Evolutionary conservation across 345 rosid species (phyloP).

Genomic region (Citrus sp.): DNA sequence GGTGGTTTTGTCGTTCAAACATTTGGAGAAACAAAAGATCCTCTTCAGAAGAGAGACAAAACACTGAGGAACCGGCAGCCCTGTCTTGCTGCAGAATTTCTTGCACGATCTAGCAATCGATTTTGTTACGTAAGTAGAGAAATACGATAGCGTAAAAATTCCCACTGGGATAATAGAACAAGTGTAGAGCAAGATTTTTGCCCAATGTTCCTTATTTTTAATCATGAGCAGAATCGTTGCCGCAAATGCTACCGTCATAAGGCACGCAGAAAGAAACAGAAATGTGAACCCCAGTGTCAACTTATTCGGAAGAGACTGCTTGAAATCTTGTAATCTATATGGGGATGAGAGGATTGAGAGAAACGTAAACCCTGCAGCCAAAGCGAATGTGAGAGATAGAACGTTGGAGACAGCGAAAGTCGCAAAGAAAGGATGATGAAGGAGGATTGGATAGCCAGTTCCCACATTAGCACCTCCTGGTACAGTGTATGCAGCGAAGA

Average conservation of each 20-base stretch:
- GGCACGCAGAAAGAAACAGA: constrained; percentile 6
- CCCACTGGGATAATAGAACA: not conserved
- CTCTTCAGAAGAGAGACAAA: not conserved
- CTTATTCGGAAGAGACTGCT: constrained; percentile 3
- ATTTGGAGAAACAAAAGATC: not conserved
- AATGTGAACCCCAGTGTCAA: not conserved
- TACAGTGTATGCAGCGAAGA: constrained; percentile 22
- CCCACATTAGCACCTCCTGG: constrained; percentile 20
- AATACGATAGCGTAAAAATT: not conserved
- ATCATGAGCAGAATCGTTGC: not conserved
- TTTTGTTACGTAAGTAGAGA: not conserved
- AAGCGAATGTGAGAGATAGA: constrained; percentile 16
- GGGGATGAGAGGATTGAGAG: constrained; percentile 23
- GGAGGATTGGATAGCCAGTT: constrained; percentile 14
- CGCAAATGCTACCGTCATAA: constrained; percentile 5
- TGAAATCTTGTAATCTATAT: constrained; percentile 3
- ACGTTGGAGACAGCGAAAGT: constrained; percentile 11
- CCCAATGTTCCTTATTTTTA: no score
- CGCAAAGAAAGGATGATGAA: constrained; percentile 13
- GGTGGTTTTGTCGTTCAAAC: not conserved
- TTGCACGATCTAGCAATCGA: not conserved
- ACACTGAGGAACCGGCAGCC: not conserved
- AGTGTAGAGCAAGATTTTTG: no score
- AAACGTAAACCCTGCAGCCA: constrained; percentile 15
- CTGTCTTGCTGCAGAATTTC: not conserved